These are phyloP conservation scores for Penicillium sp. DNA, from an alignment of 2,329 filamentous ascomycete genomes.

Conservation along the genomic window DNA sequence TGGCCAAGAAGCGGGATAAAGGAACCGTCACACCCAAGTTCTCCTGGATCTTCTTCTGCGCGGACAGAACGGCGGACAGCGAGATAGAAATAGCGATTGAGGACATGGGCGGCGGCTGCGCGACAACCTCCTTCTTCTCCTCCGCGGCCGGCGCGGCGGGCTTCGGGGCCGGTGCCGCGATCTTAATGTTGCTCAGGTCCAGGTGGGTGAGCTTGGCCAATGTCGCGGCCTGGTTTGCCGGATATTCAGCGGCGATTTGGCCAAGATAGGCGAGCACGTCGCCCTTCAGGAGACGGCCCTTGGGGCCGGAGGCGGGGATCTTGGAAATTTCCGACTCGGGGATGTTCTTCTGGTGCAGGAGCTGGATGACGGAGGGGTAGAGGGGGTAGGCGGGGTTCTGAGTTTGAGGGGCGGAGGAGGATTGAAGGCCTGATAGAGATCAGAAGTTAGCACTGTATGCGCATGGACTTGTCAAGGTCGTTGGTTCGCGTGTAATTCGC, in stretches of 20 bases:
- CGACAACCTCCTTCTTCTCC: constrained; percentile 29
- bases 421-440: constrained; percentile 35
- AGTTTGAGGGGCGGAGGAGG: constrained; percentile 35
- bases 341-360: constrained; percentile 78
- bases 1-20: constrained; percentile 80
- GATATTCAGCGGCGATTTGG: constrained; percentile 70
- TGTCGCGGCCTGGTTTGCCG: constrained; percentile 68
- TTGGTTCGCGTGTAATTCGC: not conserved
- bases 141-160: constrained; percentile 41
- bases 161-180: constrained; percentile 47
- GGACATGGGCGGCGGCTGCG: constrained; percentile 33
- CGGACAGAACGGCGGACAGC: constrained; percentile 73
- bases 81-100: constrained; percentile 73
- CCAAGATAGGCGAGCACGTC: constrained; percentile 92
- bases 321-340: constrained; percentile 73
- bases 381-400: constrained; percentile 52
- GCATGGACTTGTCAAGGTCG: not conserved
- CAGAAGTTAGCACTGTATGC: constrained; percentile 10
- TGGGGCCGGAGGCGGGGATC: constrained; percentile 85
- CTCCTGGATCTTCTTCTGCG: constrained; percentile 77
- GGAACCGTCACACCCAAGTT: constrained; percentile 79
- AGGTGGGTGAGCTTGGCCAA: constrained; percentile 79
- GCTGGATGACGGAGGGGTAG: constrained; percentile 76
- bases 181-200: constrained; percentile 93
- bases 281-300: constrained; percentile 87